Evolutionary conservation across 1,139 yeast genomes (phyloP).

Genomic region (Kodamaea suecica): DNA sequence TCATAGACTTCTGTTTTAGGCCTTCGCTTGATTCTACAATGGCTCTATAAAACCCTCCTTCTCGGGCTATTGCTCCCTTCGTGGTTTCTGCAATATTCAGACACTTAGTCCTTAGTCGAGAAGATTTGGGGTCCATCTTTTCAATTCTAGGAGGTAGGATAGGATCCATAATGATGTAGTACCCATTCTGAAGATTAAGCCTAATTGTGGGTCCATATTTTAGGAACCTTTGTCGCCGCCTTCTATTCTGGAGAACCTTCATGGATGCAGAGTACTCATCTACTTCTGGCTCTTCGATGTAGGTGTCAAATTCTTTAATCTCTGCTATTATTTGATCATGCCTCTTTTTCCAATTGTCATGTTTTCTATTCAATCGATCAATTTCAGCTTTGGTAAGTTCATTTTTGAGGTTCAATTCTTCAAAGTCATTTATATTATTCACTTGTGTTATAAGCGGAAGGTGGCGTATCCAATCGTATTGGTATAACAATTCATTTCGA

Average conservation of each 20-base stretch:
- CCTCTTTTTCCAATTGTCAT: conserved; percentile 42
- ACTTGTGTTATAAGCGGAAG: conserved; percentile 56
- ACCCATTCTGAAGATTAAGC: conserved; percentile 29
- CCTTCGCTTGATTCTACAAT: too few species aligned
- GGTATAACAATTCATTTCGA: conserved; percentile 45
- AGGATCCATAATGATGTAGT: conserved; percentile 30
- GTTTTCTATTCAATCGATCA: conserved; percentile 43
- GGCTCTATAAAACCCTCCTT: too few species aligned
- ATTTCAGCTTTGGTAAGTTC: conserved; percentile 52
- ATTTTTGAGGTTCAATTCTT: conserved; percentile 51
- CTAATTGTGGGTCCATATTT: conserved; percentile 26
- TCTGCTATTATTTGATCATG: conserved; percentile 27
- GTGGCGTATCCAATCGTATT: conserved; percentile 54
- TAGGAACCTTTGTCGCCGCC: conserved; percentile 20
- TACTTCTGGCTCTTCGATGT: conserved; percentile 10
- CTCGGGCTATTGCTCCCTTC: too few species aligned
- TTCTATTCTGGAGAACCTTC: conserved; percentile 17
- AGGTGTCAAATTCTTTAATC: conserved; percentile 19
- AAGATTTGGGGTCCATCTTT: conserved; percentile 1
- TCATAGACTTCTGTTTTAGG: too few species aligned
- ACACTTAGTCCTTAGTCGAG: neutral
- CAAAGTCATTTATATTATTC: conserved; percentile 40
- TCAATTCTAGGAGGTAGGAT: conserved; percentile 27
- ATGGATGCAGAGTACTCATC: conserved; percentile 23
- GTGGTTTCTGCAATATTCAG: neutral